A percentile compares a stretch with the other conserved stretches of the same genome.
Evolutionary conservation across 1,139 yeast species (phyloP).

Genomic region (Suhomyces bolitotheri): DNA sequence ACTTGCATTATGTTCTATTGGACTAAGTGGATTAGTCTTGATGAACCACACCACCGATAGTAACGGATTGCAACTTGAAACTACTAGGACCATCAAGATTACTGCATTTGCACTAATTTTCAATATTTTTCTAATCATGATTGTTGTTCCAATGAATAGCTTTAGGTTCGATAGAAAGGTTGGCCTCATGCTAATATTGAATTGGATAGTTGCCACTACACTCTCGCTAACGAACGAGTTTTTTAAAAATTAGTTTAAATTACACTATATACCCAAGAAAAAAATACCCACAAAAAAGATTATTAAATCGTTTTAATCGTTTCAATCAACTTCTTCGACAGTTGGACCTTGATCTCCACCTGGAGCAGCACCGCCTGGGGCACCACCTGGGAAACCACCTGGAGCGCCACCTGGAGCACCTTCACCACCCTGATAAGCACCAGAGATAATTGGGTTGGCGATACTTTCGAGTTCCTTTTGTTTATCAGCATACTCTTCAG

Average conservation of each 20-base stretch:
- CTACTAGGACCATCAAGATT: constrained; percentile 20
- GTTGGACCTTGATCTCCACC: constrained; percentile 52
- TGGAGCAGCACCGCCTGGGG: constrained; percentile 46
- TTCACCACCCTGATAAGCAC: constrained; percentile 60
- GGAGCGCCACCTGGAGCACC: constrained; percentile 37
- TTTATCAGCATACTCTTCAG: constrained; percentile 58
- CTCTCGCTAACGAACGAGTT: constrained; percentile 32
- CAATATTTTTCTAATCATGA: constrained; percentile 53
- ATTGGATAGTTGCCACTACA: constrained; percentile 56
- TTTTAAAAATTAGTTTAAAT: background rate
- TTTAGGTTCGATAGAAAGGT: constrained; percentile 66
- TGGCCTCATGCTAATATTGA: constrained; percentile 40
- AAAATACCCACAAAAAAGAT: constrained; percentile 5
- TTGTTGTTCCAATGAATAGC: constrained; percentile 58
- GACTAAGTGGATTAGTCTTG: constrained; percentile 59
- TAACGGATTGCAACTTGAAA: constrained; percentile 15
- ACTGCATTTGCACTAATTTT: constrained; percentile 31
- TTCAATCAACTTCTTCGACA: constrained; percentile 70
- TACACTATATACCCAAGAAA: background rate
- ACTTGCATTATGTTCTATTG: constrained; percentile 47
- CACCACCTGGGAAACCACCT: constrained; percentile 41
- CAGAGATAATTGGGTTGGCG: constrained; percentile 66
- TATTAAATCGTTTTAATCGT: background rate
- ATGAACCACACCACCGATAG: constrained; percentile 24
- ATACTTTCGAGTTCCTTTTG: constrained; percentile 65